phyloP scores from a whole-genome alignment of 163 green algal species.

The Scenedesmus sp. region DNA sequence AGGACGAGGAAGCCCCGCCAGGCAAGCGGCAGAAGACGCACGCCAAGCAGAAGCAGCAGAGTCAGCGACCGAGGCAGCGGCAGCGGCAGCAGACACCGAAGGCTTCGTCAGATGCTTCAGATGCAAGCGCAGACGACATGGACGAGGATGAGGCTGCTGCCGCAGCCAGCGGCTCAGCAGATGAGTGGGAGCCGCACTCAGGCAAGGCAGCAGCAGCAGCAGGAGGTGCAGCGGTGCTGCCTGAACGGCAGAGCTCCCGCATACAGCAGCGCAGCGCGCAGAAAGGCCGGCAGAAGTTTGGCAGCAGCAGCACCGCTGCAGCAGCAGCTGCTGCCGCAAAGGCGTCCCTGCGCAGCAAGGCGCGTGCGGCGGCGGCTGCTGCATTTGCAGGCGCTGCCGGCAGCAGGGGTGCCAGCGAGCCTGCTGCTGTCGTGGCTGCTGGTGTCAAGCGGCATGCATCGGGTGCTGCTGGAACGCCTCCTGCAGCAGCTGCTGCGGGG shows the following conservation, averaged over 20 bases:
- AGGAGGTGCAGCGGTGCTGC: conserved; percentile 19
- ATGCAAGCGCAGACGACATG: neutral
- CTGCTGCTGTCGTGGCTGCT: neutral
- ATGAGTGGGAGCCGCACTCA: neutral
- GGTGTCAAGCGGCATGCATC: neutral
- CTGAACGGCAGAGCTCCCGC: conserved; percentile 24
- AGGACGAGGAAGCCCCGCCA: neutral
- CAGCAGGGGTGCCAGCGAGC: neutral
- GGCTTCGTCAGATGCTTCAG: neutral
- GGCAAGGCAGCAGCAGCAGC: conserved; percentile 13
- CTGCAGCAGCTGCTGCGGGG: neutral
- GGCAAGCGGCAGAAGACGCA: conserved; percentile 28
- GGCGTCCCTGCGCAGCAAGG: neutral
- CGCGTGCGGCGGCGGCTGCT: neutral
- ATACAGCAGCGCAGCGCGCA: conserved; percentile 24
- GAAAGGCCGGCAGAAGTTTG: neutral
- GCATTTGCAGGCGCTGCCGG: neutral
- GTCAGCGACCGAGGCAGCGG: neutral
- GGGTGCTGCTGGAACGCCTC: neutral
- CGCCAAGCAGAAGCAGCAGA: conserved; percentile 11
- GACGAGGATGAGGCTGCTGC: conserved; percentile 18
- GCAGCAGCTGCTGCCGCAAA: neutral
- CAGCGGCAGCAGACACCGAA: neutral
- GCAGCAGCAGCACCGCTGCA: neutral
- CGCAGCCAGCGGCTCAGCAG: neutral